These are phyloP conservation scores for Arabidopsis suecica DNA, from an alignment of 345 rosid species.

Conservation along the genomic window DNA sequence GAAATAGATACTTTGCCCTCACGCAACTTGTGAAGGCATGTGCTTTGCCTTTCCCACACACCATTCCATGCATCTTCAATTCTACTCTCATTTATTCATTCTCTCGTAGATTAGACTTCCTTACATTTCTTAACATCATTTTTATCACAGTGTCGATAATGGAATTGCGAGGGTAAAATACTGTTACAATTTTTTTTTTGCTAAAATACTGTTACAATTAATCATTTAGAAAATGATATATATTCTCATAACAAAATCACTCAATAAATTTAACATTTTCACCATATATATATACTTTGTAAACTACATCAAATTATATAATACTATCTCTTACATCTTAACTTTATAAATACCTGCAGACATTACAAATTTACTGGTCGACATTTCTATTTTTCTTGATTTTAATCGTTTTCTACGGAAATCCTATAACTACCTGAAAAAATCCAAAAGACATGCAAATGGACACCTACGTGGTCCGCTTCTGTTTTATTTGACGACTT, in stretches of 20 bases:
- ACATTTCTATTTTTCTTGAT: not conserved
- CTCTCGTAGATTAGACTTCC: not conserved
- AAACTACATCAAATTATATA: not conserved
- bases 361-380: not conserved
- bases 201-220: not conserved
- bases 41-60: constrained; percentile 44
- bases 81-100: not conserved
- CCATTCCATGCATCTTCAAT: constrained; percentile 42
- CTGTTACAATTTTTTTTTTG: too few relatives aligned
- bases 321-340: not conserved
- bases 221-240: not conserved
- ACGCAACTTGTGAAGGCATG: constrained; percentile 46
- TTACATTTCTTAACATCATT: not conserved
- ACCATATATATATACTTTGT: not conserved
- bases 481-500: constrained; percentile 38
- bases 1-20: constrained; percentile 33
- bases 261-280: not conserved
- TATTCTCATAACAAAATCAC: not conserved
- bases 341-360: not conserved
- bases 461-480: constrained; percentile 42
- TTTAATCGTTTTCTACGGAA: not conserved
- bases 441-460: constrained; percentile 41
- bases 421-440: constrained; percentile 25
- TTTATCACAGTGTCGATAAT: not conserved
- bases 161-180: not conserved